These are phyloP conservation scores for Achaetomium macrosporum DNA, from an alignment of 2,329 filamentous ascomycete species.

Conservation along the genomic window DNA sequence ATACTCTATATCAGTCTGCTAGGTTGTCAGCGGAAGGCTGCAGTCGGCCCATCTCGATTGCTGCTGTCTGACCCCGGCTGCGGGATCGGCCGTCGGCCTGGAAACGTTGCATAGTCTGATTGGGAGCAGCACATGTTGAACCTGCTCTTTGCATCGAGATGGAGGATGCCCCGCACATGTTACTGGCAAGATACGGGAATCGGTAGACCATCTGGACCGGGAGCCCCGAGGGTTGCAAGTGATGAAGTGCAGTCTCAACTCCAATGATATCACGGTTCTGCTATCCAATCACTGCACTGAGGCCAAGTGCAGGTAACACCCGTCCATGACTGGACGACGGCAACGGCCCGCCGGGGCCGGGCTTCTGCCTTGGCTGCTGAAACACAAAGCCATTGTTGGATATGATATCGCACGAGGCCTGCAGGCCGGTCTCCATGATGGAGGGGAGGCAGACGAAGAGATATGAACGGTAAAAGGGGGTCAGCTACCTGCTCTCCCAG, in stretches of 20 bases:
- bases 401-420: not conserved
- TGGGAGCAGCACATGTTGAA: conserved; percentile 4
- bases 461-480: not conserved
- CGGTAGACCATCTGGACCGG: too few species aligned
- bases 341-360: conserved; percentile 8
- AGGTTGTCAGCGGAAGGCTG: not conserved
- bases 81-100: conserved; percentile 6
- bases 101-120: conserved; percentile 15
- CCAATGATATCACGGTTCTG: not conserved
- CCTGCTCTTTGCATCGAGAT: not conserved
- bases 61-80: conserved; percentile 7
- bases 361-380: not conserved
- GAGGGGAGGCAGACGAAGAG: not conserved
- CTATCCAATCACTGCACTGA: conserved; percentile 8
- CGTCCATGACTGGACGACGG: conserved; percentile 7
- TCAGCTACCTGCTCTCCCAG: not conserved
- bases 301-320: conserved; percentile 5
- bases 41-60: not conserved
- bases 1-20: not conserved
- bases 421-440: not conserved
- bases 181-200: too few species aligned
- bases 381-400: conserved; percentile 6
- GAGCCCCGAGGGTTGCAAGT: too few species aligned
- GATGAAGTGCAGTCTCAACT: not conserved
- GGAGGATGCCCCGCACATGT: too few species aligned